Conservation (phyloP, 192 early-diverging fungal species). For the Gamsiella multidivaricata region DNA sequence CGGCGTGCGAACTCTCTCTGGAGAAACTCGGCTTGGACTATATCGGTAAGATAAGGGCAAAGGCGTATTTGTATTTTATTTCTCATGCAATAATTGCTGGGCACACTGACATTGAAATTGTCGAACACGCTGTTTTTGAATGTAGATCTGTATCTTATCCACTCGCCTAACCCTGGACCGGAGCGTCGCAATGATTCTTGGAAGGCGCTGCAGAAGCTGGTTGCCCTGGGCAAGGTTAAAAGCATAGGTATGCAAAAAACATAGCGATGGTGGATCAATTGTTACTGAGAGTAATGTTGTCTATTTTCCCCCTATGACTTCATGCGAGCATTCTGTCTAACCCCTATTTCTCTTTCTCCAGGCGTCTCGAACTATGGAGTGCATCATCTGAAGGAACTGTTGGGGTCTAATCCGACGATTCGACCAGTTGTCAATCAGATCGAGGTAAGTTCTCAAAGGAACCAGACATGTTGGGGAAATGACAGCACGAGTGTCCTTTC, state of each 20-base stretch:
- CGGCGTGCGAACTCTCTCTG: conserved; percentile 65
- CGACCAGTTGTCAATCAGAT: conserved; percentile 67
- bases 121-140: background rate
- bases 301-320: no score
- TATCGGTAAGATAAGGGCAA: conserved; percentile 53
- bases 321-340: background rate
- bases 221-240: conserved; percentile 60
- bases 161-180: conserved; percentile 65
- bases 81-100: no score
- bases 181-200: conserved; percentile 60
- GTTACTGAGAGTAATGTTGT: background rate
- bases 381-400: conserved; percentile 62
- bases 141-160: conserved; percentile 68
- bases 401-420: conserved; percentile 49
- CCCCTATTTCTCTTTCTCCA: background rate
- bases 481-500: no score
- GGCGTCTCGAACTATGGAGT: conserved; percentile 68
- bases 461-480: no score
- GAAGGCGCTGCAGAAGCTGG: conserved; percentile 62
- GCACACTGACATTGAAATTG: no score
- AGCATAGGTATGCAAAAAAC: conserved; percentile 52
- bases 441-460: conserved; percentile 57
- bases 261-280: background rate
- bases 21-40: conserved; percentile 63
- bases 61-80: no score